Percentiles rank a stretch among this genome's conserved stretches.
Conservation (phyloP, 768 basidiomycete genomes). For the Hemileccinum impolitum region DNA sequence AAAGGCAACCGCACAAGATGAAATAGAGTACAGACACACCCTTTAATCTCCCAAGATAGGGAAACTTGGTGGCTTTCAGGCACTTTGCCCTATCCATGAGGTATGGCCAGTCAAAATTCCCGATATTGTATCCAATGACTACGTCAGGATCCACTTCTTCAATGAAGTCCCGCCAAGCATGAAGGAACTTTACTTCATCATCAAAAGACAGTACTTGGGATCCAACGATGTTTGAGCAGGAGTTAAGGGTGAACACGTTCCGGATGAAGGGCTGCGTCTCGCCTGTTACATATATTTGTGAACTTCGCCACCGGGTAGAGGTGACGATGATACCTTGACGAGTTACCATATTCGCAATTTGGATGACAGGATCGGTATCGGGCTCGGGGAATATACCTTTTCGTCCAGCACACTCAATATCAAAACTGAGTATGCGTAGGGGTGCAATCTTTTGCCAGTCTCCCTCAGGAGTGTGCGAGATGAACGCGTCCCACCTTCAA, state of each 20-base stretch:
- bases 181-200: slow-evolving; percentile 70
- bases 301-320: background rate
- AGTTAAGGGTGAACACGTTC: slow-evolving; percentile 94
- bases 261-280: slow-evolving; percentile 92
- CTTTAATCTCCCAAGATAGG: slow-evolving; percentile 70
- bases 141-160: slow-evolving; percentile 91
- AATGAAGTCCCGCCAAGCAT: slow-evolving; percentile 87
- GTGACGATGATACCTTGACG: slow-evolving; percentile 64
- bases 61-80: slow-evolving; percentile 66
- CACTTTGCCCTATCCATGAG: slow-evolving; percentile 88
- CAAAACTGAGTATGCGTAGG: slow-evolving; percentile 91
- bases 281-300: slow-evolving; percentile 47
- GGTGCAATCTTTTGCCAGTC: slow-evolving; percentile 92
- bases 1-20: background rate
- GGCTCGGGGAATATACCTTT: slow-evolving; percentile 98
- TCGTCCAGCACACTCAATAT: slow-evolving; percentile 98
- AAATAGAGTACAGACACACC: slow-evolving; percentile 39
- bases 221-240: slow-evolving; percentile 95
- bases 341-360: slow-evolving; percentile 99
- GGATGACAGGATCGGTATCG: slow-evolving; percentile 88
- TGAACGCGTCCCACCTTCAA: slow-evolving; percentile 74
- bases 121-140: slow-evolving; percentile 93
- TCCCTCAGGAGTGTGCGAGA: slow-evolving; percentile 89
- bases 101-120: slow-evolving; percentile 96
- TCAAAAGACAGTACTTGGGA: slow-evolving; percentile 88